Percentiles rank a stretch among this genome's conserved stretches.
Evolutionary conservation across 2,329 filamentous ascomycete species (phyloP).

Genomic region (Penicillium vulpinum): DNA sequence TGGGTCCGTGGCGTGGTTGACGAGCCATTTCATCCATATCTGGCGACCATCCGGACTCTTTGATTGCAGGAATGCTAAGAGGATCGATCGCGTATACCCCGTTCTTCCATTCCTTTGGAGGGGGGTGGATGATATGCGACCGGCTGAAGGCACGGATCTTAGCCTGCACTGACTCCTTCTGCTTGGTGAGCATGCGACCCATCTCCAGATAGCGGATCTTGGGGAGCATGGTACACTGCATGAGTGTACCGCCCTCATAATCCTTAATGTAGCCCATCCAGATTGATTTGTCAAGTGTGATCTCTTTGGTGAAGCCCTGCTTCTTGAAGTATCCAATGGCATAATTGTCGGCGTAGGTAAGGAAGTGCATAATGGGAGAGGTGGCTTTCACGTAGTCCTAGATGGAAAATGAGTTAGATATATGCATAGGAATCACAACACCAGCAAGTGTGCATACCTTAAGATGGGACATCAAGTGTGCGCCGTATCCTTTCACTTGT

Average conservation of each 20-base stretch:
- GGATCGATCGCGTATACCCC: conserved; percentile 77
- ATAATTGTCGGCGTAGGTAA: conserved; percentile 98
- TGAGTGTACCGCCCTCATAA: conserved; percentile 97
- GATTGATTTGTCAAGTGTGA: conserved; percentile 80
- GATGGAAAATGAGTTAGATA: conserved; percentile 8
- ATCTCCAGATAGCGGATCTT: conserved; percentile 91
- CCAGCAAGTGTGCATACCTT: conserved; percentile 56
- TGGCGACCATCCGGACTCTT: conserved; percentile 87
- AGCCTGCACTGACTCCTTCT: conserved; percentile 91
- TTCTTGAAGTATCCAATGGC: conserved; percentile 99
- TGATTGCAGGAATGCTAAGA: conserved; percentile 82
- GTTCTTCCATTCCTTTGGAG: conserved; percentile 82
- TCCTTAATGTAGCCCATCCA: conserved; percentile 99
- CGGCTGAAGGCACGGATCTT: conserved; percentile 92
- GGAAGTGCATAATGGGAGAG: conserved; percentile 95
- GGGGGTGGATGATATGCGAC: conserved; percentile 80
- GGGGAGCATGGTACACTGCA: conserved; percentile 98
- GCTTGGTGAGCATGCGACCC: conserved; percentile 91
- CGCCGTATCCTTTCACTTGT: conserved; percentile 97
- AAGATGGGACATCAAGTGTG: conserved; percentile 95
- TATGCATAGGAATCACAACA: neutral
- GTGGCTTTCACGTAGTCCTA: conserved; percentile 93
- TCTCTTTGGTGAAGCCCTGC: conserved; percentile 98
- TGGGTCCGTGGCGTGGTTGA: conserved; percentile 91
- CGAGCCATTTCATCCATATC: conserved; percentile 97